A percentile compares a stretch with the other conserved stretches of the same genome.
These are phyloP conservation scores for Apiospora koreana DNA, from an alignment of 2,329 filamentous ascomycete genomes.

Conservation along the genomic window DNA sequence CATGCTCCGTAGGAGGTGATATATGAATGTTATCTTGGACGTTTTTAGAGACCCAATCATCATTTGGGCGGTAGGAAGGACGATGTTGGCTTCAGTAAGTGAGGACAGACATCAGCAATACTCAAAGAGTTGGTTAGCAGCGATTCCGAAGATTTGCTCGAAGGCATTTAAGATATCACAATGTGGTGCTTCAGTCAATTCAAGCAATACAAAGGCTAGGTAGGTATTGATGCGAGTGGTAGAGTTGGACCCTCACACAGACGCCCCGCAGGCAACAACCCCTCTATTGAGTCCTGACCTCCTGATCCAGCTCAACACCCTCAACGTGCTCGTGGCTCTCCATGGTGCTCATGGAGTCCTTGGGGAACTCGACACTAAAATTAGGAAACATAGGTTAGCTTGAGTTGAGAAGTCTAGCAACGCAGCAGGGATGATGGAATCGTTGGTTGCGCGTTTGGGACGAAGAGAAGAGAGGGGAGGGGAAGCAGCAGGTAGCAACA, in stretches of 20 bases:
- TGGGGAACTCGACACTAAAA: constrained; percentile 70
- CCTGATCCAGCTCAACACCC: constrained; percentile 70
- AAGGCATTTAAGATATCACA: background rate
- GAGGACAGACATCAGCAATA: too few relatives aligned
- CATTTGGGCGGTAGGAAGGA: background rate
- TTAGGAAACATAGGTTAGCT: background rate
- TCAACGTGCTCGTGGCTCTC: constrained; percentile 71
- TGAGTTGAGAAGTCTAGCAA: background rate
- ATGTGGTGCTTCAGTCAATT: background rate
- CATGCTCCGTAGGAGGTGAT: background rate
- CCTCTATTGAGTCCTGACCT: constrained; percentile 70
- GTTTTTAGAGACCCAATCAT: background rate
- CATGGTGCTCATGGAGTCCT: constrained; percentile 67
- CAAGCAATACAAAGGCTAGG: background rate
- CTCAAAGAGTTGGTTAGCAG: background rate
- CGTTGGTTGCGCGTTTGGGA: background rate
- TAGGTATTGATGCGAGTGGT: background rate
- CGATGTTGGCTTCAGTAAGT: background rate
- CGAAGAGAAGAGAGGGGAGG: background rate
- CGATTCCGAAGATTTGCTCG: background rate
- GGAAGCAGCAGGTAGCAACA: constrained; percentile 36
- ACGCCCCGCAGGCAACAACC: constrained; percentile 5
- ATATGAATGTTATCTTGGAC: background rate
- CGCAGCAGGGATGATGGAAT: background rate
- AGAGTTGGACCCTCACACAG: background rate